Evolutionary conservation across 371 early-diverging fungal species (phyloP), one percentile per base, ranked within the genome.

Genomic region (Chytridium lagenaria): DNA sequence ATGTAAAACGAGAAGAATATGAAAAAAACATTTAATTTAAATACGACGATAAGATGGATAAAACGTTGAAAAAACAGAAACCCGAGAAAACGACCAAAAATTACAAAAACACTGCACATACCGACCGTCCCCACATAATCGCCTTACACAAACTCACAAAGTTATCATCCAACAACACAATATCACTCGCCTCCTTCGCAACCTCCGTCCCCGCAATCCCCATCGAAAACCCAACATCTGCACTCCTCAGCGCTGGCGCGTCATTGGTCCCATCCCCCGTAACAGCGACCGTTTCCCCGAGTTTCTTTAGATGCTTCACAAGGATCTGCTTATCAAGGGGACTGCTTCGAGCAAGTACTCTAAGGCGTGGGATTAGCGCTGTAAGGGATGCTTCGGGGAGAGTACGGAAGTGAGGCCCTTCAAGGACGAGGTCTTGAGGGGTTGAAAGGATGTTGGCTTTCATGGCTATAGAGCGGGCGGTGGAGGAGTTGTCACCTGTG

Each of bases 231-330:
- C 99, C 99, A 66, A 98, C 94, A 82, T 98, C 95, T 16, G 97
- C 96, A 78, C 88, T 73, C 55, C 94, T 95, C 23, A 98, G 88
- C 3, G 97, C 96, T 2, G 97, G 98, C 1, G 93, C 95, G 81
- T 98, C 99, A 83, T 98, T 98, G 51, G 97, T 94, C 63, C 97
- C 98, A 81, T 97, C 96, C 59, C 97, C 97, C 1, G 96, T 97
- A 80, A 96, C 94, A 37, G 93, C 96, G n/a, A 98, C 96, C n/a
- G 94, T 90, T 76, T 96, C 94, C 39, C 91, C 94, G 55, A 91
- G 85, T 71, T 88, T 87, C 78, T 95, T 92, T 40, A 98, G 86
- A 31, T 89, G 84, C 34, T 82, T 80, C 10, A 97, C 96, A 44
- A 98, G 89, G 67, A 93, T 87, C 37, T 93, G 93, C 83, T 98